A percentile compares a stretch with the other conserved stretches of the same genome.
Evolutionary conservation across 345 rosid genomes (phyloP).

Genomic region (Mangifera indica): DNA sequence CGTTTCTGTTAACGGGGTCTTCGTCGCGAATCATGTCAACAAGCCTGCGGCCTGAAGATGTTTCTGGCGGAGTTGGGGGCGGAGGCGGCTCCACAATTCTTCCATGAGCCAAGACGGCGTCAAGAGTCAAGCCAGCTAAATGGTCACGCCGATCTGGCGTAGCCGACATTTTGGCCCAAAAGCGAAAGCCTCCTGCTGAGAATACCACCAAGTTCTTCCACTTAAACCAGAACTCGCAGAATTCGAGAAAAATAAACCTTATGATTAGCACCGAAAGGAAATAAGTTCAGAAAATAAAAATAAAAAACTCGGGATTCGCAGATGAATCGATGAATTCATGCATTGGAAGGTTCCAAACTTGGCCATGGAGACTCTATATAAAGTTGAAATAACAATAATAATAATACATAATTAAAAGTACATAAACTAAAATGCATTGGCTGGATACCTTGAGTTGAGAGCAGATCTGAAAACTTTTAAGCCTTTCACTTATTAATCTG

Average conservation of each 20-base stretch:
- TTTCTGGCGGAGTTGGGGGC: background rate
- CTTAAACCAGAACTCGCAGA: background rate
- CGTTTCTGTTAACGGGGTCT: constrained; percentile 34
- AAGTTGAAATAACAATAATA: too few species aligned
- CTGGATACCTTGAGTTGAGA: constrained; percentile 4
- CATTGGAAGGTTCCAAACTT: constrained; percentile 12
- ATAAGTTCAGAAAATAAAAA: background rate
- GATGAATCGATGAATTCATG: background rate
- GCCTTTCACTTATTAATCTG: background rate
- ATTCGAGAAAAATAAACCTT: background rate
- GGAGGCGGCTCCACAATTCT: background rate
- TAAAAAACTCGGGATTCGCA: background rate
- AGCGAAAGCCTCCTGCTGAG: constrained; percentile 11
- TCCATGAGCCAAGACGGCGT: constrained; percentile 16
- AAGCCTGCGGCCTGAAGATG: constrained; percentile 16
- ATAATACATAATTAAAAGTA: background rate
- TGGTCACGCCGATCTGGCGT: constrained; percentile 4
- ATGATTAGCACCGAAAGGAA: background rate
- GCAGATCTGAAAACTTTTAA: background rate
- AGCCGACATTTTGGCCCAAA: constrained; percentile 18
- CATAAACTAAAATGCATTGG: constrained; percentile 14
- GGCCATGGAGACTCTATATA: background rate
- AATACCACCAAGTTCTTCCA: background rate
- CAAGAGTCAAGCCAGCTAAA: constrained; percentile 30
- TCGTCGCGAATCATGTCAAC: constrained; percentile 42